Base-by-base conservation (phyloP, 805 yeast species). In the Nakazawaea laoshanensis region DNA sequence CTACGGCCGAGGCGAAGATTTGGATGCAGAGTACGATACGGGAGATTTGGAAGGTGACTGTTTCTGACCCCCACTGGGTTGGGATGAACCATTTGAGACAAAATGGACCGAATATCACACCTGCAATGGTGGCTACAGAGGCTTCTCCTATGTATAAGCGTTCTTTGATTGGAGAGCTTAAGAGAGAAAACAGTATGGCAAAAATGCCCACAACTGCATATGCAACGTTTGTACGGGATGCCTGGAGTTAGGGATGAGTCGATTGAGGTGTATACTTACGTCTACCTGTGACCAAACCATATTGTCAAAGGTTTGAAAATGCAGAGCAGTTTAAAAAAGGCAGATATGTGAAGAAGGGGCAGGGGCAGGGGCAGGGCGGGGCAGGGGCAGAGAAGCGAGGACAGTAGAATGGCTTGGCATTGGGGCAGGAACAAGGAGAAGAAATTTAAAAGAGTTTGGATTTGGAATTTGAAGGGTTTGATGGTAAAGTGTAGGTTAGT, bases 1-100 rank as follows among this genome's bases (percentile, higher is more conserved):
- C 85, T 21, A 77, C 83, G 3, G 85, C 79, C 23, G 77, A 82
- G 2, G 84, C 75, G 36, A 76, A 77, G 30, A 79, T 74, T 59
- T 80, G 87, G 39, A 80, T 70, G 43, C 81, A 76, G 40, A 79
- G 59, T 10, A 79, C 78, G 3, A 80, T 67, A 27, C 86, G 58
- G 39, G 79, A 63, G 21, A 77, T 60, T 40, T 75, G 79, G 42
- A 71, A 52, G 1, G 83, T 74, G 30, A 77, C 61, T 32, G 66
- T 69, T 22, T 67, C 53, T 37, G 74, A 67, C 2, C 77, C 77
- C 79, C 80, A 74, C 4, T 64, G 51, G 2, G 58, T 43, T 2
- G 82, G 82, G 37, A 64, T 51, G 36, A 76, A 65, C 79, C 82
- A 74, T 26, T 61, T 51, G 13, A 74, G 52, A 46, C 76, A 67